phyloP scores from a whole-genome alignment of 176 grass and related monocot species.

The Areca catechu region DNA sequence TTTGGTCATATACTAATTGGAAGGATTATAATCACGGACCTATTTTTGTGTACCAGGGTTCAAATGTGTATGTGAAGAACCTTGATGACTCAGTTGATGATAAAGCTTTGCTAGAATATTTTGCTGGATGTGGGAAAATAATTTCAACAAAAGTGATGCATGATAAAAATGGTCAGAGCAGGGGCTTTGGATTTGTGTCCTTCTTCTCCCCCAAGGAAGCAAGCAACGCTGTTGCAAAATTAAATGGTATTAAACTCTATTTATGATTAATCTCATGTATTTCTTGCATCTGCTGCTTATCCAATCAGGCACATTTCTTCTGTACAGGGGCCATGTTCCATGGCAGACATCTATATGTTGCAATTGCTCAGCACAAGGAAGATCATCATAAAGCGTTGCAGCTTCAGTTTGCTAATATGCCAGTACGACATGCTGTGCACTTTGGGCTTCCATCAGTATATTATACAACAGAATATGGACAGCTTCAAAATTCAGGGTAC shows the following conservation, averaged over 20 bases:
- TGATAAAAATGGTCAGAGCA: conserved; percentile 6
- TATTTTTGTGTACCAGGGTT: background rate
- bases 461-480: background rate
- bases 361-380: conserved; percentile 7
- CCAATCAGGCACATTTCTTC: no score
- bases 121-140: conserved; percentile 2
- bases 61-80: conserved; percentile 1
- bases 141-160: conserved; percentile 2
- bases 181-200: conserved; percentile 16
- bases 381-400: background rate
- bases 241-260: conserved; percentile 11
- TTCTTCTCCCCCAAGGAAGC: conserved; percentile 10
- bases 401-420: background rate
- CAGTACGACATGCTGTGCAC: background rate
- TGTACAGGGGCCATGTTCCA: background rate
- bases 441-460: background rate
- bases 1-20: no score
- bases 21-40: no score
- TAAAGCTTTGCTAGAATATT: conserved; percentile 1
- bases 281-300: background rate
- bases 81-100: conserved; percentile 1
- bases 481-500: background rate
- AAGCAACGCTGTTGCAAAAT: background rate
- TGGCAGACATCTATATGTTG: background rate
- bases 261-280: background rate